A percentile compares a stretch with the other conserved stretches of the same genome.
Evolutionary conservation across 2,329 filamentous ascomycete genomes (phyloP).

Genomic region (Aspergillus jensenii): DNA sequence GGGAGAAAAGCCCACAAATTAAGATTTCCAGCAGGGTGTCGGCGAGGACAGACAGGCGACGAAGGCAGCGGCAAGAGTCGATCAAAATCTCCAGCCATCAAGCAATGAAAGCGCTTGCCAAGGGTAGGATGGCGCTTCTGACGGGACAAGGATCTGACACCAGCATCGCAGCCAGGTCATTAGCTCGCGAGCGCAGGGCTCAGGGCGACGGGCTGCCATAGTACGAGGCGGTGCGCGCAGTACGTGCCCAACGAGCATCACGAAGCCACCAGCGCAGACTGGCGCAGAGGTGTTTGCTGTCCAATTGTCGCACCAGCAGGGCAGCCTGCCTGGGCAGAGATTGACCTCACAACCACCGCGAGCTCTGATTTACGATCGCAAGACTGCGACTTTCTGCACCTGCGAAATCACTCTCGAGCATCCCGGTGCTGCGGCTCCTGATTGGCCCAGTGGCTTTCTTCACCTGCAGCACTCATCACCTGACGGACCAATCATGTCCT

Average conservation of each 20-base stretch:
- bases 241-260: constrained; percentile 31
- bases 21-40: constrained; percentile 6
- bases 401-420: not conserved
- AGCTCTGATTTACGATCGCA: constrained; percentile 1
- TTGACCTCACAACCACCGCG: not conserved
- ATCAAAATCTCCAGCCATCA: constrained; percentile 32
- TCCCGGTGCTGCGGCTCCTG: not conserved
- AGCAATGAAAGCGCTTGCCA: constrained; percentile 32
- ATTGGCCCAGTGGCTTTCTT: constrained; percentile 24
- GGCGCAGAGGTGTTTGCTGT: not conserved
- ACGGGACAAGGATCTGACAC: constrained; percentile 13
- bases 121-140: constrained; percentile 28
- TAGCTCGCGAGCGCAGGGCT: constrained; percentile 26
- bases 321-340: not conserved
- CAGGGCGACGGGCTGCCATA: not conserved
- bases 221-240: not conserved
- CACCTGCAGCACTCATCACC: constrained; percentile 27
- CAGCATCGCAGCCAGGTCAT: constrained; percentile 21
- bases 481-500: constrained; percentile 17
- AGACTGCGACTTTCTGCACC: not conserved
- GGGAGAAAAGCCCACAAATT: constrained; percentile 7
- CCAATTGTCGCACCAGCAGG: constrained; percentile 14
- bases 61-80: constrained; percentile 27
- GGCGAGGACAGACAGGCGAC: constrained; percentile 17
- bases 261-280: not conserved